These are phyloP conservation scores for Trapa incisa DNA, from an alignment of 345 rosid genomes.

Conservation along the genomic window DNA sequence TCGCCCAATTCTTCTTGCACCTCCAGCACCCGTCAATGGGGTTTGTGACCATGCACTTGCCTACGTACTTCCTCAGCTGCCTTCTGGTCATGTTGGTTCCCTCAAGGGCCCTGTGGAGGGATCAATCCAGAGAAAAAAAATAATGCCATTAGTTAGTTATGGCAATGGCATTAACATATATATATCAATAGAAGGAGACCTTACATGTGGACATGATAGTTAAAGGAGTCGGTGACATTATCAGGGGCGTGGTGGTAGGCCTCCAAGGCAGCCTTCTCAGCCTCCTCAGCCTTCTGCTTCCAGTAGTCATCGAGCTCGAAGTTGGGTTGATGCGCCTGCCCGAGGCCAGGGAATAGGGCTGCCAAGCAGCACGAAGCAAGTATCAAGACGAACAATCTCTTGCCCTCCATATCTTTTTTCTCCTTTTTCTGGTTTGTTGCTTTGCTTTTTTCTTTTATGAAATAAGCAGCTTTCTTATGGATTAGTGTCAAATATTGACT, in stretches of 20 bases:
- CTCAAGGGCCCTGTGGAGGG: slow-evolving; percentile 4
- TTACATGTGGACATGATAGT: slow-evolving; percentile 18
- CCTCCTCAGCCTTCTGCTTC: slow-evolving; percentile 20
- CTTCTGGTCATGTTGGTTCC: slow-evolving; percentile 22
- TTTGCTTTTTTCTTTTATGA: neutral
- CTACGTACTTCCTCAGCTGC: slow-evolving; percentile 3
- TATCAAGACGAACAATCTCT: neutral
- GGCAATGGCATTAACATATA: too few species aligned
- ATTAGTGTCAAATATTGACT: too few species aligned
- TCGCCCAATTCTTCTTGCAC: slow-evolving; percentile 25
- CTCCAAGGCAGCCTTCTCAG: slow-evolving; percentile 10
- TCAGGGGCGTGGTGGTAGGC: slow-evolving; percentile 28
- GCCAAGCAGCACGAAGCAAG: slow-evolving; percentile 8
- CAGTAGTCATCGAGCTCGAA: slow-evolving; percentile 25
- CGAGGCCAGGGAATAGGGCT: slow-evolving; percentile 4
- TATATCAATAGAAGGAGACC: neutral
- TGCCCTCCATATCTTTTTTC: slow-evolving; percentile 5
- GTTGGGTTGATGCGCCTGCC: slow-evolving; percentile 11
- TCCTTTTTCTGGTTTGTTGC: neutral
- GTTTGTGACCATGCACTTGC: slow-evolving; percentile 23
- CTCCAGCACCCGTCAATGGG: slow-evolving; percentile 43
- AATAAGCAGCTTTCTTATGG: neutral
- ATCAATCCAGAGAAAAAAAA: too few species aligned
- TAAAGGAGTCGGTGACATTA: slow-evolving; percentile 14
- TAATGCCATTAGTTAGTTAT: too few species aligned